Base-by-base conservation (phyloP, 1,139 yeast species). In the Hemisphaericaspora lyxosophila region DNA sequence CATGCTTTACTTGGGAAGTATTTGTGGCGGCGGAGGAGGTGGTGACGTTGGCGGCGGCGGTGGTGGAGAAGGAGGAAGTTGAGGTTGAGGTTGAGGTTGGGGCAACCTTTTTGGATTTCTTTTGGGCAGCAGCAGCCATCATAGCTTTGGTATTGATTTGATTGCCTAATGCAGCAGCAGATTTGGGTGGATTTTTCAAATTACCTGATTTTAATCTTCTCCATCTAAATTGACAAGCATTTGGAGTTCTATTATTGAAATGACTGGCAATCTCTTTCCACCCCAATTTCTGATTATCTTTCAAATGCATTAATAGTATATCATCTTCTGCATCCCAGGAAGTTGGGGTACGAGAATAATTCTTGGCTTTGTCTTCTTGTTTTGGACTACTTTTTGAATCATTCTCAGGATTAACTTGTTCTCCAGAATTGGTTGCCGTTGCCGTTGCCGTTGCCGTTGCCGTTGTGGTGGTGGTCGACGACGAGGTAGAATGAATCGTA, bases 161-260 rank as follows among this genome's bases (percentile, higher is more conserved):
- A 17, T 42, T 38, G 11, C 55, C 55, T 34, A 50, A 44, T 6
- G 57, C 54, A 20, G 62, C 51, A 17, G 64, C 70, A 34, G 72
- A 66, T 46, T 73, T 73, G 4, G 82, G 78, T 7, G 76, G 75
- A 47, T 70, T 70, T 59, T 80, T 81, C 50, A 80, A 62, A 47
- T 78, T 78, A 1, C 86, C 86, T 9, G 79, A 73, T 57, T 79
- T 78, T 42, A 85, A 67, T 42, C 90, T 60, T 59, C 90, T 72
- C 90, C 90, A 83, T 53, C 90, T 70, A 51, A 83, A 83, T 59
- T 83, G 90, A 49, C 89, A 83, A 4, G 89, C 89, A 52, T 83
- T 83, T 28, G 88, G 85, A 1, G 89, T 83, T 59, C 90, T 65
- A 56, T 80, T 78, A 37, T 68, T 70, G 58, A 82, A 83, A 51